Base-by-base conservation (phyloP, 805 yeast species). In the Huiozyma sinensis region DNA sequence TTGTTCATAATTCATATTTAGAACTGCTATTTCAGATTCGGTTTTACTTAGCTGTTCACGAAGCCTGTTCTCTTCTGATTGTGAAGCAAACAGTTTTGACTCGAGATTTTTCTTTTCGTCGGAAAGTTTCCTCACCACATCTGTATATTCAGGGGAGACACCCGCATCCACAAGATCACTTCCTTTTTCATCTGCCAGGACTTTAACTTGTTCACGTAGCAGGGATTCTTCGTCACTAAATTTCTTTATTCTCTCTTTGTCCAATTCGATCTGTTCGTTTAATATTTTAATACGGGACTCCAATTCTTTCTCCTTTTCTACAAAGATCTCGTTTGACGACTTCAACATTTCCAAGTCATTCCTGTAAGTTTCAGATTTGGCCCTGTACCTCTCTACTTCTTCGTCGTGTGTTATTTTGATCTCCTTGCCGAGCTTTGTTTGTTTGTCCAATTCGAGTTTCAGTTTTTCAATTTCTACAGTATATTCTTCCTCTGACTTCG, bases 31-130 rank as follows among this genome's bases (percentile, higher is more conserved):
- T 17, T 32, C 24, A 17, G 24, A 17, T 17, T 17, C 24, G 24
- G 24, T 17, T 17, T 17, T 17, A 17, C 4, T 17, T 17, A 17
- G 24, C 24, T 17, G 10, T 46, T 75, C 76, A 48, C 75, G 71
- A 29, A 79, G 61, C 34, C 75, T 66, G 33, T 66, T 68, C 44
- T 72, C 71, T 51, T 84, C 92, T 46, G 77, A 75, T 8, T 63
- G 57, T 4, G 73, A 61, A 34, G 68, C 64, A 39, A 74, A 76
- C 30, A 77, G 65, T 52, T 79, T 83, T 10, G 34, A 10, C n/a
- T 32, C 34, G 10, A 32, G 34, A 32, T 10, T 32, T 10, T 10
- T n/a, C n/a, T n/a, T 10, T 32, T 32, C 34, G n/a, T n/a, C n/a
- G 4, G n/a, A n/a, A 10, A 32, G 34, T 10, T n/a, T 32, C n/a